Base-by-base conservation (phyloP, 768 basidiomycete species). In the Pleurotus sapidus region DNA sequence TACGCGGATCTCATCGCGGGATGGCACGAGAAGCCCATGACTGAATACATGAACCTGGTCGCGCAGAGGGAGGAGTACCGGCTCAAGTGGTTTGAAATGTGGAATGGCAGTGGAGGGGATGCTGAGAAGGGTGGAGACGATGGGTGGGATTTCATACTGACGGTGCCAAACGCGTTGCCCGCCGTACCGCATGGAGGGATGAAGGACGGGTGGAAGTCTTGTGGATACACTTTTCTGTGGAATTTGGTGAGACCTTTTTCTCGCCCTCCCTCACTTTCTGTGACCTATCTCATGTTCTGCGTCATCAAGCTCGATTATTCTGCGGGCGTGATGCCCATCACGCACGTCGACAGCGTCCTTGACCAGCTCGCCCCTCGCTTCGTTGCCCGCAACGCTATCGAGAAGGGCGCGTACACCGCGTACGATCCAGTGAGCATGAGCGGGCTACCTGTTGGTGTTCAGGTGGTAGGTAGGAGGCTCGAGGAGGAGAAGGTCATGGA, bases 401-500 rank as follows among this genome's bases (percentile, higher is more conserved):
- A 83, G 49, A 70, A 68, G 50, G 73, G 71, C 5, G 76, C 77
- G 0, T 85, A 84, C 61, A 65, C 68, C 20, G 70, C 78, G 49
- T 88, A 87, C 53, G 71, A 84, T 58, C 70, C 81, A 0, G 61
- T 70, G 2, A 74, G 74, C 40, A 84, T 86, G 82, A 70, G 79
- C 43, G 84, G 84, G 2, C 69, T 86, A 8, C 85, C 87, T 0
- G 70, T 88, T 1, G 82, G 84, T 3, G 79, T 86, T 1, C 84
- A 88, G 61, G 72, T 88, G 14, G 74, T 86, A 0, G 85, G 84
- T 0, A 74, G 76, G 54, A 69, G 83, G 30, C 72, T 86, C 34
- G 82, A 86, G 61, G 86, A 88, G 64, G 87, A 88, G 67, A 82
- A 82, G 59, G 85, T 85, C 0, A 59, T 88, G 39, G 77, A 77